Evolutionary conservation across 2,329 filamentous ascomycete species (phyloP).

Genomic region (Trichoderma semiorbis): DNA sequence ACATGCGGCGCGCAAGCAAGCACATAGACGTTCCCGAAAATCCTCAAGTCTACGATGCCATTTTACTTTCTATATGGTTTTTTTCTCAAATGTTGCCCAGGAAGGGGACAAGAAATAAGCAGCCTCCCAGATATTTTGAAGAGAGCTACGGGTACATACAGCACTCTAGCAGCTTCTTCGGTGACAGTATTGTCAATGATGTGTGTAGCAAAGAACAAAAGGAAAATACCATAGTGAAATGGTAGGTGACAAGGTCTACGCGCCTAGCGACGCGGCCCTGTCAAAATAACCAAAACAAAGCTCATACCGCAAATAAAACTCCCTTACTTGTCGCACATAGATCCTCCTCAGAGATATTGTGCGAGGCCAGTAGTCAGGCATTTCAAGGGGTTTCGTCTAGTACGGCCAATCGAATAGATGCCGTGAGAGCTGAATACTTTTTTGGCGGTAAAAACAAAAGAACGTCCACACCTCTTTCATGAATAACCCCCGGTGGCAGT

Average conservation of each 20-base stretch:
- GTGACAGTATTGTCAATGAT: neutral
- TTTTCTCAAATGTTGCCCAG: neutral
- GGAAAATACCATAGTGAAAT: neutral
- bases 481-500: neutral
- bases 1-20: conserved; percentile 12
- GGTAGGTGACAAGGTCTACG: neutral
- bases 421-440: neutral
- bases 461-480: neutral
- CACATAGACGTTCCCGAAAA: neutral
- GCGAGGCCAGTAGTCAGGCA: neutral
- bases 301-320: neutral
- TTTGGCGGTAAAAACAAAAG: neutral
- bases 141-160: neutral
- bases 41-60: conserved; percentile 20
- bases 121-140: neutral
- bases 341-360: neutral
- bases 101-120: neutral
- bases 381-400: neutral
- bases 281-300: neutral
- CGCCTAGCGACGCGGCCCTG: neutral
- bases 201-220: conserved; percentile 9
- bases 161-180: neutral
- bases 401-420: neutral
- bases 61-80: conserved; percentile 20
- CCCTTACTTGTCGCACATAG: neutral